A percentile compares a stretch with the other conserved stretches of the same genome.
Conservation (phyloP, 495 filamentous ascomycete species). For the Glonium stellatum region DNA sequence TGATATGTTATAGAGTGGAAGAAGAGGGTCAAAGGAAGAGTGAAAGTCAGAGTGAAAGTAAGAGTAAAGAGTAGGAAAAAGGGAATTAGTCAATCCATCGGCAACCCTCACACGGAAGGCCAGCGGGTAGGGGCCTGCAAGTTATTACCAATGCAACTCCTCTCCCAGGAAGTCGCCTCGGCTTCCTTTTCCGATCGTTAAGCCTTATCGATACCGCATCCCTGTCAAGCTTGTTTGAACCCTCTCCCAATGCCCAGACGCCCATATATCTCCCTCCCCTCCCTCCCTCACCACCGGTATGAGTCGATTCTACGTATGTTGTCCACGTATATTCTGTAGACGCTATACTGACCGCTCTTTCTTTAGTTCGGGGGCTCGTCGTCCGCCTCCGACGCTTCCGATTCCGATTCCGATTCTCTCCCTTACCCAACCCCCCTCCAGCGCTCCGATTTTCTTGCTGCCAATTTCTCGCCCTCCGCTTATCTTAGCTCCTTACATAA, state of each 20-base stretch:
- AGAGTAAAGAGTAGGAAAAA: background rate
- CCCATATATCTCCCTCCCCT: background rate
- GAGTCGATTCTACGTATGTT: conserved; percentile 42
- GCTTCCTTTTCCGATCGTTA: conserved; percentile 14
- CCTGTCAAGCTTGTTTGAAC: background rate
- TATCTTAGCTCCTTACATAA: conserved; percentile 80
- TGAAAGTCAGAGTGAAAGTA: background rate
- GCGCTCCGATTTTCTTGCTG: conserved; percentile 68
- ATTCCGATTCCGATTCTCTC: conserved; percentile 55
- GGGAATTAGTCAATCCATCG: background rate
- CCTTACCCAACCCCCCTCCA: conserved; percentile 79
- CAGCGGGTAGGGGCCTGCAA: background rate
- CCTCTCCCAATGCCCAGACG: background rate
- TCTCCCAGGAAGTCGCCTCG: conserved; percentile 7
- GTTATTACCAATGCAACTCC: conserved; percentile 1
- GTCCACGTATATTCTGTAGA: background rate
- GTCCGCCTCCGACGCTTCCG: conserved; percentile 32
- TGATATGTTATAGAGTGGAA: background rate
- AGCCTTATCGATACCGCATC: background rate
- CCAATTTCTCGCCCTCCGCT: conserved; percentile 67
- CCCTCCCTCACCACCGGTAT: conserved; percentile 32
- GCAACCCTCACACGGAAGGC: background rate
- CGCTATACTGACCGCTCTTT: conserved; percentile 4
- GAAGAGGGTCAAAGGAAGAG: background rate
- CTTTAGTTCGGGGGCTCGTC: conserved; percentile 4